Evolutionary conservation across 176 grass and related monocot genomes (phyloP).

Genomic region (Oryza coarctata): DNA sequence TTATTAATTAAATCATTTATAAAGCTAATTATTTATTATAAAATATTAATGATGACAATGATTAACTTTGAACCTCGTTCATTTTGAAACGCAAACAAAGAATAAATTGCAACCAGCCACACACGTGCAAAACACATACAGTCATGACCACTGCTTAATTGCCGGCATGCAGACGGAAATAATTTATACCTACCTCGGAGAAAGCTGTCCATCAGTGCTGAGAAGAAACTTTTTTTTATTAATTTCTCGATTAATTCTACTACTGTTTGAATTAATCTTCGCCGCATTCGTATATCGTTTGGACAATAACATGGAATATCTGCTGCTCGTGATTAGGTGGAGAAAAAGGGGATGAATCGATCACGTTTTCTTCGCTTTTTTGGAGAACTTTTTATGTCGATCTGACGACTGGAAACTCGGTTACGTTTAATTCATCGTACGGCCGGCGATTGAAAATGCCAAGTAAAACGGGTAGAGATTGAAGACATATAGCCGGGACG

Average conservation of each 20-base stretch:
- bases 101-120: background rate
- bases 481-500: background rate
- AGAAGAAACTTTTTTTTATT: too few relatives aligned
- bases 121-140: background rate
- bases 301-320: background rate
- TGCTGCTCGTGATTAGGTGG: background rate
- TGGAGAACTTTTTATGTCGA: background rate
- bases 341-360: background rate
- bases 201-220: background rate
- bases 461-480: background rate
- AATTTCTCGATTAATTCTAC: background rate
- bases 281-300: too few relatives aligned
- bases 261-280: too few relatives aligned
- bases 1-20: too few relatives aligned
- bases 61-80: background rate
- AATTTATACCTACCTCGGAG: background rate
- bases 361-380: background rate
- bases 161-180: background rate
- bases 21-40: too few relatives aligned
- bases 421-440: background rate
- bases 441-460: background rate
- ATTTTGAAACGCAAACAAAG: background rate
- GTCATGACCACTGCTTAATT: background rate
- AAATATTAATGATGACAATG: too few relatives aligned
- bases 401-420: background rate